Evolutionary conservation across 1,284 basidiomycete species (phyloP).

Genomic region (Ceraceosorus bombacis): DNA sequence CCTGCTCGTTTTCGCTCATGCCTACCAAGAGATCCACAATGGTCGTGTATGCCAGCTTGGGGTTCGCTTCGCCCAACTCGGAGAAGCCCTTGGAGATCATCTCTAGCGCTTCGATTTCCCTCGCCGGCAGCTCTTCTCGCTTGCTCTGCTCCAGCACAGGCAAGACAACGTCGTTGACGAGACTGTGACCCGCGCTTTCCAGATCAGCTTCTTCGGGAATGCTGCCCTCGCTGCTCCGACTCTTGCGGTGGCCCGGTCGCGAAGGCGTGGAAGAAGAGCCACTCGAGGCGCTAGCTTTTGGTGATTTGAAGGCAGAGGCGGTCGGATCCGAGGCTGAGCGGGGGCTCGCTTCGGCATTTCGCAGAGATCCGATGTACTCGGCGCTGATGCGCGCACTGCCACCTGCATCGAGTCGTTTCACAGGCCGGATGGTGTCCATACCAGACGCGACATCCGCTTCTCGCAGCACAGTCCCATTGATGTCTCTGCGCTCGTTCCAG

Average conservation of each 20-base stretch:
- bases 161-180: conserved; percentile 35
- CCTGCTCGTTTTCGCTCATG: conserved; percentile 58
- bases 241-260: conserved; percentile 6
- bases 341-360: conserved; percentile 3
- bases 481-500: conserved; percentile 57
- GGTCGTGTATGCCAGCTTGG: conserved; percentile 73
- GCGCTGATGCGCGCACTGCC: conserved; percentile 69
- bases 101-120: conserved; percentile 77
- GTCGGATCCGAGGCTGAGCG: conserved; percentile 19
- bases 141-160: conserved; percentile 35
- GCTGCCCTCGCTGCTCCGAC: conserved; percentile 10
- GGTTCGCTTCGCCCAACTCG: conserved; percentile 71
- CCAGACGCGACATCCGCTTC: conserved; percentile 62
- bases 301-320: not conserved
- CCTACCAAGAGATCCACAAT: conserved; percentile 81
- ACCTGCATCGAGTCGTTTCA: conserved; percentile 77
- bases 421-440: conserved; percentile 78
- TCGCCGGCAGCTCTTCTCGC: conserved; percentile 68
- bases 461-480: conserved; percentile 65
- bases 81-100: conserved; percentile 81
- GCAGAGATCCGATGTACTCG: conserved; percentile 62
- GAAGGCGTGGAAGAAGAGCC: not conserved
- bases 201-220: conserved; percentile 15
- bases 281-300: too few relatives aligned
- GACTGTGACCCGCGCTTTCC: conserved; percentile 18